A percentile compares a stretch with the other conserved stretches of the same genome.
phyloP scores from a whole-genome alignment of 345 rosid species.

The Arabidopsis thaliana region DNA sequence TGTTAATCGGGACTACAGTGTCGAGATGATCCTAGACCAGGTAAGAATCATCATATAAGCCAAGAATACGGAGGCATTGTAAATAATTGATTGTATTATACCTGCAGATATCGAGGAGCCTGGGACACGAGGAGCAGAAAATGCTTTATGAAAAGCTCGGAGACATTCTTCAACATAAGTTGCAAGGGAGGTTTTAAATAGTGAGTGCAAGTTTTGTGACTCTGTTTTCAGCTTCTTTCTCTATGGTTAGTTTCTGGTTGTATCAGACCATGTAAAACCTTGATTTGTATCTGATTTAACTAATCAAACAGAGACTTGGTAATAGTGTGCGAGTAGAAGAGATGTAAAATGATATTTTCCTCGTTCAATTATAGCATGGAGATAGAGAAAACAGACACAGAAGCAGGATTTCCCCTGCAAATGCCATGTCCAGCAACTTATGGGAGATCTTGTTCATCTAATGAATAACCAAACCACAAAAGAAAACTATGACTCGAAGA shows the following conservation, averaged over 20 bases:
- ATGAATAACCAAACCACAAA: conserved; percentile 31
- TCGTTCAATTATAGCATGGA: conserved; percentile 2
- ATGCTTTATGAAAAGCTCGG: conserved; percentile 67
- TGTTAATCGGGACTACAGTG: conserved; percentile 63
- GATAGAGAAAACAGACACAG: conserved; percentile 7
- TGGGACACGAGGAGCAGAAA: conserved; percentile 77
- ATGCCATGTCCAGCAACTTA: conserved; percentile 24
- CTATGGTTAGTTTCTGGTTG: conserved; percentile 24
- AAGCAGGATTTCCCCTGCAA: conserved; percentile 9
- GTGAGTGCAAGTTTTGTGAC: not conserved
- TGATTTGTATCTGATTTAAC: conserved; percentile 17
- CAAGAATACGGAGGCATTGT: not conserved
- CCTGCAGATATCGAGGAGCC: conserved; percentile 63
- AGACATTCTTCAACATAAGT: conserved; percentile 62
- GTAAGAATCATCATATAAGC: conserved; percentile 47
- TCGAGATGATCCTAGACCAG: conserved; percentile 72
- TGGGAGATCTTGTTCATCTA: conserved; percentile 33
- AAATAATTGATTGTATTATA: not conserved
- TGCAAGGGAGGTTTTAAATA: conserved; percentile 30
- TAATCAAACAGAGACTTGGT: conserved; percentile 29
- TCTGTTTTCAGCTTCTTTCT: conserved; percentile 13
- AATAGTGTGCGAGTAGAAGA: not conserved
- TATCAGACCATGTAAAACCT: conserved; percentile 11
- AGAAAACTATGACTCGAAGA: conserved; percentile 22
- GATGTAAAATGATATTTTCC: conserved; percentile 1